Percentiles rank a stretch among this genome's conserved stretches.
These are phyloP conservation scores for Rhododendron griersonianum DNA, from an alignment of 148 eudicot species.

Conservation along the genomic window DNA sequence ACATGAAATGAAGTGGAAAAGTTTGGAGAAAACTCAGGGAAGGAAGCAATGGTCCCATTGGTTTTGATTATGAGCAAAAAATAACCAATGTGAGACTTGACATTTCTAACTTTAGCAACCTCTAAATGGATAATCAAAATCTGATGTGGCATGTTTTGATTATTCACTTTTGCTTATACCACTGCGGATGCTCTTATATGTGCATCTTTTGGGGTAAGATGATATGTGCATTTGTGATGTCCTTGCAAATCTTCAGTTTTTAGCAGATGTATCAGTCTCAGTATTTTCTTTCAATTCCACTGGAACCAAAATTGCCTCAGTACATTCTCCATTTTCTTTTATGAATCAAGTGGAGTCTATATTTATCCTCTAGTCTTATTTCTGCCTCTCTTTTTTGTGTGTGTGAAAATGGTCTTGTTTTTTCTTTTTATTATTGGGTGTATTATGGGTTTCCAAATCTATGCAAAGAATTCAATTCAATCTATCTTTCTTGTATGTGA, in stretches of 20 bases:
- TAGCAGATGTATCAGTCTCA: not conserved
- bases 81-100: too few relatives aligned
- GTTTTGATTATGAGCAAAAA: too few relatives aligned
- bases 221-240: not conserved
- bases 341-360: not conserved
- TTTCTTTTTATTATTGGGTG: not conserved
- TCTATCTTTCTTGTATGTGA: not conserved
- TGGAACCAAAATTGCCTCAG: not conserved
- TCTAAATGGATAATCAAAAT: too few relatives aligned
- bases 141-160: too few relatives aligned
- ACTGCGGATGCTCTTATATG: not conserved
- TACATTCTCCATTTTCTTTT: not conserved
- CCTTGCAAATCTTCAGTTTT: not conserved
- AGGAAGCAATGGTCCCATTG: too few relatives aligned
- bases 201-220: not conserved
- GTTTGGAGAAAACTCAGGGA: too few relatives aligned
- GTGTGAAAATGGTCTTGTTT: not conserved
- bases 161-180: too few relatives aligned
- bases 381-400: not conserved
- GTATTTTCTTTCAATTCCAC: not conserved
- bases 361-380: not conserved
- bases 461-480: not conserved
- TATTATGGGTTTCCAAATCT: not conserved
- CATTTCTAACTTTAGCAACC: too few relatives aligned
- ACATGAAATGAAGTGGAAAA: too few relatives aligned